Conservation (phyloP, 2,329 filamentous ascomycete genomes). For the Botrytis galanthina region DNA sequence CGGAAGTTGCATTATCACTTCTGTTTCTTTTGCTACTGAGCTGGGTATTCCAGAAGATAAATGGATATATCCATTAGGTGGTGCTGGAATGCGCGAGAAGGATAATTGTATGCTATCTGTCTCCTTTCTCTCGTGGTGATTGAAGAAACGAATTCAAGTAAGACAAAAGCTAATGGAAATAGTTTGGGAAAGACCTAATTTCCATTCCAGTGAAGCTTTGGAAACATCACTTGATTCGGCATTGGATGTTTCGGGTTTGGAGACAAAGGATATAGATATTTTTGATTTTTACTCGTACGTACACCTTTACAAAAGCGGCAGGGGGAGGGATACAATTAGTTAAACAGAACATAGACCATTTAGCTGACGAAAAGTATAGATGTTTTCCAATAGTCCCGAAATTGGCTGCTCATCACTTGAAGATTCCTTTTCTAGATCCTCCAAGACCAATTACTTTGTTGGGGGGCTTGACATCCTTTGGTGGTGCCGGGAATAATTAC, state of each 20-base stretch:
- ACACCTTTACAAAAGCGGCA: neutral
- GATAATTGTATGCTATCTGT: conserved; percentile 47
- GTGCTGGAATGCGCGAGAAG: conserved; percentile 59
- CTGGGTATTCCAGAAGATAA: conserved; percentile 53
- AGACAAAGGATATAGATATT: conserved; percentile 53
- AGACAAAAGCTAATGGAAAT: conserved; percentile 16
- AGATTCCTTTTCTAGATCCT: conserved; percentile 46
- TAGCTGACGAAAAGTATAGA: conserved; percentile 38
- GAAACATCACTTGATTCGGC: conserved; percentile 55
- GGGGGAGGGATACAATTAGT: accelerated
- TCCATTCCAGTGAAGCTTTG: conserved; percentile 56
- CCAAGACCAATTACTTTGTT: conserved; percentile 58
- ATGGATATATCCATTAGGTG: conserved; percentile 65
- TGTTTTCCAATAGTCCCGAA: conserved; percentile 71
- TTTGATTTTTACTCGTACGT: conserved; percentile 62
- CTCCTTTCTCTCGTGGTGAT: neutral
- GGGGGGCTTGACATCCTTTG: conserved; percentile 66
- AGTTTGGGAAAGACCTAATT: conserved; percentile 64
- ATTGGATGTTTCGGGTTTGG: conserved; percentile 48
- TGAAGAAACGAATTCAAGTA: neutral
- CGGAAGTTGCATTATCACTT: conserved; percentile 59
- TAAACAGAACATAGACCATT: neutral
- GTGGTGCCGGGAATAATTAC: conserved; percentile 70
- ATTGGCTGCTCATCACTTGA: conserved; percentile 59
- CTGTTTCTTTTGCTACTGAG: conserved; percentile 50